Conservation (phyloP, 768 basidiomycete genomes). For the Termitomyces sp. region DNA sequence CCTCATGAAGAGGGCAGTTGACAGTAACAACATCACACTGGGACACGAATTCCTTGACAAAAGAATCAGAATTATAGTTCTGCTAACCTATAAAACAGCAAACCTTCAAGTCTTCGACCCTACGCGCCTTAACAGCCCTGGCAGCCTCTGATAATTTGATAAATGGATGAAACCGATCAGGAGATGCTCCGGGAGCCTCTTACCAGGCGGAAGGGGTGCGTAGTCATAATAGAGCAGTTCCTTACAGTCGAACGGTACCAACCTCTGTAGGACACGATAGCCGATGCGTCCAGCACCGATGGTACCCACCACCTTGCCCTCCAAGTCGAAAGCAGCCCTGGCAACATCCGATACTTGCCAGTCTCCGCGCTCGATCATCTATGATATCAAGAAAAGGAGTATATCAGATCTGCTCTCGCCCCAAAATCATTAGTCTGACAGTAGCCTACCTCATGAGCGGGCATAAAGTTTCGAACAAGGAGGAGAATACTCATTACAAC, state of each 20-base stretch:
- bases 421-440: slow-evolving; percentile 18
- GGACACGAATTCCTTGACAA: slow-evolving; percentile 23
- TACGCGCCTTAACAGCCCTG: slow-evolving; percentile 63
- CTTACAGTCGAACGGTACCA: slow-evolving; percentile 83
- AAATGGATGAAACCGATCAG: background rate
- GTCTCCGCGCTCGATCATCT: slow-evolving; percentile 79
- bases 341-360: slow-evolving; percentile 87
- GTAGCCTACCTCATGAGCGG: slow-evolving; percentile 69
- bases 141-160: slow-evolving; percentile 47
- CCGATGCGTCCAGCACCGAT: slow-evolving; percentile 83
- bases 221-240: slow-evolving; percentile 92
- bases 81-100: slow-evolving; percentile 15
- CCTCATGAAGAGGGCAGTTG: slow-evolving; percentile 87
- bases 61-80: background rate
- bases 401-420: background rate
- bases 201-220: slow-evolving; percentile 62
- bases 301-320: slow-evolving; percentile 89
- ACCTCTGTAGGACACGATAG: slow-evolving; percentile 79
- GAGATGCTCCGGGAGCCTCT: background rate
- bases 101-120: slow-evolving; percentile 78
- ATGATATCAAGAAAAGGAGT: background rate
- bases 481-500: slow-evolving; percentile 88
- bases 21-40: slow-evolving; percentile 82
- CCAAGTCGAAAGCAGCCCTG: slow-evolving; percentile 83
- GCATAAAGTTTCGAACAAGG: slow-evolving; percentile 87